Conservation (phyloP, 192 early-diverging fungal species). For the Kickxella alabastrina region DNA sequence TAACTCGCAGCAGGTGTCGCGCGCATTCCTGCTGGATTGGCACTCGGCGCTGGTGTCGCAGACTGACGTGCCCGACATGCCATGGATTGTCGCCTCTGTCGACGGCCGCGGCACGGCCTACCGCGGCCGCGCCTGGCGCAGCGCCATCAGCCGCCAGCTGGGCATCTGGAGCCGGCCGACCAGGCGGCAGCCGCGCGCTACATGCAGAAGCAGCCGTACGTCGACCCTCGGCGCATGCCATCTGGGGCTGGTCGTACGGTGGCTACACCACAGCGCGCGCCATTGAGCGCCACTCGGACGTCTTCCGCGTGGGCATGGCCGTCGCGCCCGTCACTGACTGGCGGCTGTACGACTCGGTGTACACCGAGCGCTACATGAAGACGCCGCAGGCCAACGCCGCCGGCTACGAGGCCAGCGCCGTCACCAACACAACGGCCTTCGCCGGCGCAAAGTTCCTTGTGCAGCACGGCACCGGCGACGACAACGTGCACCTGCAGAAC, state of each 20-base stretch:
- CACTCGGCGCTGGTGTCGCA: constrained; percentile 63
- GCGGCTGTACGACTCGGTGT: constrained; percentile 83
- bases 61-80: constrained; percentile 51
- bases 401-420: constrained; percentile 76
- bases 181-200: constrained; percentile 79
- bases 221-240: constrained; percentile 78
- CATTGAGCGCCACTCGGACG: constrained; percentile 76
- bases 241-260: constrained; percentile 98
- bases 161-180: constrained; percentile 83
- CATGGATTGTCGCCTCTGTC: constrained; percentile 68
- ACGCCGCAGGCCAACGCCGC: constrained; percentile 71
- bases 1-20: constrained; percentile 74
- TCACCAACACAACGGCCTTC: constrained; percentile 81
- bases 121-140: constrained; percentile 78
- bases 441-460: constrained; percentile 71
- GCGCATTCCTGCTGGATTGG: constrained; percentile 67
- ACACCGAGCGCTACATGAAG: constrained; percentile 97
- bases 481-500: constrained; percentile 92
- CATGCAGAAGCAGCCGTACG: constrained; percentile 61
- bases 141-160: constrained; percentile 69
- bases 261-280: constrained; percentile 83
- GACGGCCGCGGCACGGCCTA: constrained; percentile 90
- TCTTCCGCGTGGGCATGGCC: constrained; percentile 83
- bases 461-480: constrained; percentile 89
- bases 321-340: constrained; percentile 97